Conservation (phyloP, 192 early-diverging fungal species). For the Chytriomyces confervae region DNA sequence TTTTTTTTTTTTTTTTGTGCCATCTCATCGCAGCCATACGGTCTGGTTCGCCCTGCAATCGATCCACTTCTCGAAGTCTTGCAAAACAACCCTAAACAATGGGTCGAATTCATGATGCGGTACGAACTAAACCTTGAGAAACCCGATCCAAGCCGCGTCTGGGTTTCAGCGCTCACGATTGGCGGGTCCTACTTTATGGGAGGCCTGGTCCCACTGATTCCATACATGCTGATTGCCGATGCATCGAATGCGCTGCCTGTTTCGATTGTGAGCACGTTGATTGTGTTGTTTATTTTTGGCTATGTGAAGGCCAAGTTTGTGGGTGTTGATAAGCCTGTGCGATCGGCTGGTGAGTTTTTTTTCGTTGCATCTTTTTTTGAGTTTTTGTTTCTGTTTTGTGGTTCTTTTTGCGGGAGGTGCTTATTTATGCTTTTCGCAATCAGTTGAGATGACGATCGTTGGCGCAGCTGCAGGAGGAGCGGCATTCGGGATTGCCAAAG, state of each 20-base stretch:
- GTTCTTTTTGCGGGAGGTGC: not conserved
- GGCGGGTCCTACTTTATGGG: slow-evolving; percentile 66
- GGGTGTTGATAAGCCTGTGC: slow-evolving; percentile 30
- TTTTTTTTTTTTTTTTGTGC: not conserved
- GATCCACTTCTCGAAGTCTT: slow-evolving; percentile 61
- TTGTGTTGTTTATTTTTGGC: slow-evolving; percentile 66
- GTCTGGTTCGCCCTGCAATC: slow-evolving; percentile 51
- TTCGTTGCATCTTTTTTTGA: not conserved
- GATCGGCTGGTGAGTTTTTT: slow-evolving; percentile 29
- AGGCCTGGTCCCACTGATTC: slow-evolving; percentile 66
- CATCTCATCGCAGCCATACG: slow-evolving; percentile 45
- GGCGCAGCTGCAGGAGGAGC: too few relatives aligned
- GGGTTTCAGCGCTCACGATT: slow-evolving; percentile 66
- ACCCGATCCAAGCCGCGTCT: slow-evolving; percentile 58
- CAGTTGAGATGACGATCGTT: too few relatives aligned
- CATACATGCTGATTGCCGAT: slow-evolving; percentile 58
- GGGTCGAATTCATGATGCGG: slow-evolving; percentile 78
- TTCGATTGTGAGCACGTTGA: slow-evolving; percentile 57
- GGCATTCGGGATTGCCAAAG: too few relatives aligned
- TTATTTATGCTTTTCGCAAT: too few relatives aligned
- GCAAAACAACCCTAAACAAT: slow-evolving; percentile 55
- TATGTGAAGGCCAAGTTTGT: slow-evolving; percentile 59
- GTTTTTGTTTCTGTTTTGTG: not conserved
- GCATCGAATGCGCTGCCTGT: slow-evolving; percentile 52
- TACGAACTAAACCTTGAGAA: slow-evolving; percentile 68